Conservation (phyloP, 192 early-diverging fungal genomes). For the Allomyces macrogynus region DNA sequence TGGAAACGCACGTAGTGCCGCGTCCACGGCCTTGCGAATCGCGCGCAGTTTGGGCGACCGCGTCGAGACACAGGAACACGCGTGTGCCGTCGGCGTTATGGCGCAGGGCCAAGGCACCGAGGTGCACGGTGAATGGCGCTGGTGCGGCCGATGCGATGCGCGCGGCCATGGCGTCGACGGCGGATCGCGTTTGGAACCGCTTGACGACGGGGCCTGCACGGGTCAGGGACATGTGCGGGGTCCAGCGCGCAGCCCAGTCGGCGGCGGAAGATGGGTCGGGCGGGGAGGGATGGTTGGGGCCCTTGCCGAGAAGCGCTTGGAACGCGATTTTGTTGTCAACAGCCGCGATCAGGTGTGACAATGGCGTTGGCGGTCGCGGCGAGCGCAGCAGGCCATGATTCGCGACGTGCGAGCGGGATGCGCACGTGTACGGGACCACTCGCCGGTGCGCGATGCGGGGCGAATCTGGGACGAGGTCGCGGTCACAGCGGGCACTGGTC, state of each 20-base stretch:
- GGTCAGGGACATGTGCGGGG: not conserved
- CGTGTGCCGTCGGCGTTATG: not conserved
- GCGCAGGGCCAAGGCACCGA: not conserved
- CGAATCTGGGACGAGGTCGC: not conserved
- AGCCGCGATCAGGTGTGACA: too few species aligned
- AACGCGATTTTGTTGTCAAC: too few species aligned
- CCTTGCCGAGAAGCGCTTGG: too few species aligned
- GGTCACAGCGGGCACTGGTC: too few species aligned
- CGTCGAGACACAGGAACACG: not conserved
- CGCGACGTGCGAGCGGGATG: not conserved
- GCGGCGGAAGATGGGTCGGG: not conserved
- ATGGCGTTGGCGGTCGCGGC: too few species aligned
- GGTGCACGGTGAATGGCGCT: not conserved
- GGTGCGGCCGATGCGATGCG: too few species aligned
- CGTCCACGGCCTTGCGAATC: too few species aligned
- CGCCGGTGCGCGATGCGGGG: not conserved
- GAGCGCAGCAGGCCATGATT: not conserved
- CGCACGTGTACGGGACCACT: not conserved
- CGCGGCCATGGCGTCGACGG: too few species aligned
- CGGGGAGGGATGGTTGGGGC: too few species aligned
- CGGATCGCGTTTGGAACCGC: too few species aligned
- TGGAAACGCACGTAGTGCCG: too few species aligned
- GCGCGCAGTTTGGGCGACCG: not conserved
- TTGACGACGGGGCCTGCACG: too few species aligned
- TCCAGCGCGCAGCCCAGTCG: not conserved